phyloP scores from a whole-genome alignment of 768 basidiomycete genomes.

The Leucogyrophana mollusca region DNA sequence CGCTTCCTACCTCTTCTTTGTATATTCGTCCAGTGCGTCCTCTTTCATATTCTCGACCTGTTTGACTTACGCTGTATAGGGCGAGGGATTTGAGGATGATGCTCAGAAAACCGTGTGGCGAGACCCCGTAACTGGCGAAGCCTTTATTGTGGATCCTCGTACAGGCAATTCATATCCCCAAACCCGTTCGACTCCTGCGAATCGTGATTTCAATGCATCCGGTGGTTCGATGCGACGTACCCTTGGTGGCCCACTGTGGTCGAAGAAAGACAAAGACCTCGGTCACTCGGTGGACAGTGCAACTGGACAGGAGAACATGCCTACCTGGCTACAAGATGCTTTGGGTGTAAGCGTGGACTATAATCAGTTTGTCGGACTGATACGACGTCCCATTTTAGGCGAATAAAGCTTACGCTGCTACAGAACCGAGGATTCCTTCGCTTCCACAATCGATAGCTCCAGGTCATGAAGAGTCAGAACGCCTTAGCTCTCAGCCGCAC shows the following conservation, averaged over 20 bases:
- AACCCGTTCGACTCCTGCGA: slow-evolving; percentile 10
- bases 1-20: not conserved
- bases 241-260: slow-evolving; percentile 4
- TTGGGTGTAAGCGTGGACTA: slow-evolving; percentile 44
- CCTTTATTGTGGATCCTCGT: slow-evolving; percentile 59
- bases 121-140: slow-evolving; percentile 60
- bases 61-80: slow-evolving; percentile 9
- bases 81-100: slow-evolving; percentile 29
- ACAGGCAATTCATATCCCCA: slow-evolving; percentile 65
- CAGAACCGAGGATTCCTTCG: slow-evolving; percentile 48
- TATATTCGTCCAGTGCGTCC: slow-evolving; percentile 19
- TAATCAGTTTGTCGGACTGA: slow-evolving; percentile 6
- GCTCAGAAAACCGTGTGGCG: slow-evolving; percentile 42
- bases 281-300: slow-evolving; percentile 8
- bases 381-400: slow-evolving; percentile 34
- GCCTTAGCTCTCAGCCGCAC: not conserved
- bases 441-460: slow-evolving; percentile 14
- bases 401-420: slow-evolving; percentile 53
- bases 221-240: slow-evolving; percentile 15
- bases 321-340: slow-evolving; percentile 65
- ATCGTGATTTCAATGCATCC: slow-evolving; percentile 4
- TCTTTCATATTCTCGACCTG: slow-evolving; percentile 1
- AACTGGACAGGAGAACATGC: slow-evolving; percentile 30
- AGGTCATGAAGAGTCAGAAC: slow-evolving; percentile 10
- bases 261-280: slow-evolving; percentile 1